Base-by-base conservation (phyloP, 352 stramenopile genomes). In the Pythium dissotocum region DNA sequence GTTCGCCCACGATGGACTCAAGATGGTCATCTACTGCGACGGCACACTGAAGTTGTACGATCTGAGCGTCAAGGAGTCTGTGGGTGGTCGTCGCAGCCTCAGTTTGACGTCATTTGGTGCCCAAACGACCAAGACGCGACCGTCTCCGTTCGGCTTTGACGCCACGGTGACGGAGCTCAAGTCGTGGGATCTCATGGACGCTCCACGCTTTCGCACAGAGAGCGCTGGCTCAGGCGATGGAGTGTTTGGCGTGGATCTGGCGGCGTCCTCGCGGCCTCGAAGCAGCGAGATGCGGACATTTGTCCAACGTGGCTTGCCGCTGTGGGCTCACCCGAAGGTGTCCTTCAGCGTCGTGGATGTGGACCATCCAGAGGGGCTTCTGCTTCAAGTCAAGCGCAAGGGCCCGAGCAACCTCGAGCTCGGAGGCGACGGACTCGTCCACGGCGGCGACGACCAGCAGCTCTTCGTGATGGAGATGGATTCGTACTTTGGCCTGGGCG, bases 401-500 rank as follows among this genome's bases (percentile, higher is more conserved):
- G 84, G 83, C 0, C 86, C 86, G 8, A 90, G 82, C 54, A 72
- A 67, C 10, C 51, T 76, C 14, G 63, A 61, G 14, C 46, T 35
- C 14, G 68, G 58, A 61, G 71, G 65, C 65, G 82, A 76, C 66
- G 82, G 72, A 36, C 73, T 54, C 70, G 71, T 80, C 65, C 58
- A 83, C 44, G 76, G 77, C 46, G 80, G 88, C 21, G 83, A 90
- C 30, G 79, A 91, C 61, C 73, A 91, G 32, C 82, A 91, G 65
- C 71, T 93, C 32, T 94, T 94, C 69, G 86, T 92, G 55, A 83
- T 94, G 69, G 84, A 94, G 58, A 94, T 94, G 86, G 86, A 94
- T 72, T 89, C 83, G 36, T 94, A 94, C 72, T 94, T 94, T 72
- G 86, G 86, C 12, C 82, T 92, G n/a, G 84, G 86, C 6, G 84